Conservation (phyloP, 305 asterid species). For the Fraxinus xanthoxyloides region DNA sequence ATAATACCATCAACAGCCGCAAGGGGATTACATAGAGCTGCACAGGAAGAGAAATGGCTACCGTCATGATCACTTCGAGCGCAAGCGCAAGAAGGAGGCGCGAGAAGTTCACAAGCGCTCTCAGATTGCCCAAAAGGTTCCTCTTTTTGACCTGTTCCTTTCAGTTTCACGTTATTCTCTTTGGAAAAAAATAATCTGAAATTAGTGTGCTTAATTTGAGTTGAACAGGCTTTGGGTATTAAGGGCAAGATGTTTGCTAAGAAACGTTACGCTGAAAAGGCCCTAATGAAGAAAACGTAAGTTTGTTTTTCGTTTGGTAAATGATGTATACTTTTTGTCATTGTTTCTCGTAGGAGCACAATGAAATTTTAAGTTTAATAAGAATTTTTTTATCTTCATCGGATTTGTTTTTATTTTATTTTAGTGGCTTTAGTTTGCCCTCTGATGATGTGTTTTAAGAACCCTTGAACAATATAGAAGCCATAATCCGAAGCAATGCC, state of each 20-base stretch:
- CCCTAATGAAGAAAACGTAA: slow-evolving; percentile 87
- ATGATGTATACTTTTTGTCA: not conserved
- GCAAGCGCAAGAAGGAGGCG: slow-evolving; percentile 93
- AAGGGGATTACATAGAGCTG: slow-evolving; percentile 92
- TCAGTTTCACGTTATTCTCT: slow-evolving; percentile 4
- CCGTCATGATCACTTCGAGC: slow-evolving; percentile 88
- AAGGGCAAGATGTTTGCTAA: slow-evolving; percentile 86
- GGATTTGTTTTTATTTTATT: not conserved
- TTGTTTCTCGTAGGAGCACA: not conserved
- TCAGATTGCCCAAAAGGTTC: slow-evolving; percentile 67
- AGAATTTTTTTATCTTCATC: not conserved
- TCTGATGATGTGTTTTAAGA: not conserved
- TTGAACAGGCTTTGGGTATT: slow-evolving; percentile 72
- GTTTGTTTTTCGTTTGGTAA: slow-evolving; percentile 15
- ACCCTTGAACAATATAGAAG: not conserved
- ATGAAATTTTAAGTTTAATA: not conserved
- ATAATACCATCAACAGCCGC: slow-evolving; percentile 60
- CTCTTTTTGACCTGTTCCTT: not conserved
- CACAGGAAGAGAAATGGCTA: slow-evolving; percentile 84
- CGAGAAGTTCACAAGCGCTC: slow-evolving; percentile 93
- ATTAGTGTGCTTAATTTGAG: slow-evolving; percentile 10
- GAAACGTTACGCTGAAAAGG: slow-evolving; percentile 89
- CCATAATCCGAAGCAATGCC: not conserved
- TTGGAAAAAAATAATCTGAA: not conserved
- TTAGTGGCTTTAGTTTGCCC: not conserved